A percentile compares a stretch with the other conserved stretches of the same genome.
phyloP scores from a whole-genome alignment of 2,329 filamentous ascomycete genomes.

The Penicillium sclerotigenum region DNA sequence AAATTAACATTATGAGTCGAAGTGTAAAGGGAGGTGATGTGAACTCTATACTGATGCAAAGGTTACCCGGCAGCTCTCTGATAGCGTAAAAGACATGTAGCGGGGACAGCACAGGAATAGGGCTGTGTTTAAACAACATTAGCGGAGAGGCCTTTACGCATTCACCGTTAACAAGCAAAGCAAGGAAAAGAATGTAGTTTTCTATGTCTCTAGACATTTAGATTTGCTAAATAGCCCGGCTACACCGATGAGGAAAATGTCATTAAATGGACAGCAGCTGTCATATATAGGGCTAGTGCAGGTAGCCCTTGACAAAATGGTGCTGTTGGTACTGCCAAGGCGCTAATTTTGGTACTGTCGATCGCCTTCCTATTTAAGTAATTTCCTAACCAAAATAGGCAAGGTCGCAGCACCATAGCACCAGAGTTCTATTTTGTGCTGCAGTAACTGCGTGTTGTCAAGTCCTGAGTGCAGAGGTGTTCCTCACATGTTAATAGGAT shows the following conservation, averaged over 20 bases:
- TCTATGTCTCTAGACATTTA: not conserved
- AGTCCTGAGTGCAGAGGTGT: not conserved
- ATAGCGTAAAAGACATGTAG: no score
- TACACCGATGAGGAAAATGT: not conserved
- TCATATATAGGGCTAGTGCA: not conserved
- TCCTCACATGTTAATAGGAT: not conserved
- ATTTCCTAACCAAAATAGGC: no score
- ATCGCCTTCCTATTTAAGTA: no score
- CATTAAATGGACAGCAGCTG: not conserved
- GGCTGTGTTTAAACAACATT: not conserved
- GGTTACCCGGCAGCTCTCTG: no score
- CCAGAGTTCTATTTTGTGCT: no score
- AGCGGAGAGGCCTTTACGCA: not conserved
- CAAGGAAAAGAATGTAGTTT: not conserved
- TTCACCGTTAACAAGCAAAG: not conserved
- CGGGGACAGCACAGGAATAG: not conserved
- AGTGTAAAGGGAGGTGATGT: no score
- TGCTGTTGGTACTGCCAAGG: no score
- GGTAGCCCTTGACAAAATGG: not conserved
- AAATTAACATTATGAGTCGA: not conserved
- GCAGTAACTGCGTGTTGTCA: no score
- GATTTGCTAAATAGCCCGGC: not conserved
- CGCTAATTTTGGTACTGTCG: no score
- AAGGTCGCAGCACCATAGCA: no score
- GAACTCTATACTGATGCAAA: no score